Percentiles rank a stretch among this genome's conserved stretches.
Conservation (phyloP, 2,329 filamentous ascomycete genomes). For the Ploettnerulaceae sp. region DNA sequence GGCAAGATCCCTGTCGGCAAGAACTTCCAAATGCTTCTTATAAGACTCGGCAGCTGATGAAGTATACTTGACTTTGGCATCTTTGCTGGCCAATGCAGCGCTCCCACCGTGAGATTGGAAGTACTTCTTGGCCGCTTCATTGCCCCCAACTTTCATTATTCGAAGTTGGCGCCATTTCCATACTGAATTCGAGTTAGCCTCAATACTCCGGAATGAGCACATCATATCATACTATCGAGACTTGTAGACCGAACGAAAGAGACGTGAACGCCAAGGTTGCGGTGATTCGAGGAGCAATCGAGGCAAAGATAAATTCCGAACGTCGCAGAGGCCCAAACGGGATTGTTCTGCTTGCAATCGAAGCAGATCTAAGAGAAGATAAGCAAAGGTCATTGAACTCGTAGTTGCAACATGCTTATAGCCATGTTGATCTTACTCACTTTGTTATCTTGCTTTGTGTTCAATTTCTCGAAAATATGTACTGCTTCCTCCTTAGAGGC, state of each 20-base stretch:
- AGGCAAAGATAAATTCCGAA: constrained; percentile 97
- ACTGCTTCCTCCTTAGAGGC: constrained; percentile 92
- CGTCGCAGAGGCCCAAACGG: constrained; percentile 95
- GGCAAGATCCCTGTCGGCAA: constrained; percentile 50
- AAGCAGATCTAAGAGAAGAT: constrained; percentile 72
- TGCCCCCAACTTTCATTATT: constrained; percentile 96
- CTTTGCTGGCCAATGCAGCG: constrained; percentile 91
- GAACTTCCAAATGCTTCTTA: constrained; percentile 90
- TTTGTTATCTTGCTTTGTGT: constrained; percentile 91
- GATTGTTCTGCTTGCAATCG: constrained; percentile 95
- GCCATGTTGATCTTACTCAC: constrained; percentile 42
- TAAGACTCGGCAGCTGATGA: constrained; percentile 93
- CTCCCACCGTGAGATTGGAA: constrained; percentile 96
- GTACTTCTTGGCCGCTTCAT: constrained; percentile 96
- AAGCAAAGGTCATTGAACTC: neutral
- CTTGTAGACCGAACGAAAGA: constrained; percentile 98
- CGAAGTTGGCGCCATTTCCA: constrained; percentile 99
- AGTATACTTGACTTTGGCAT: constrained; percentile 94
- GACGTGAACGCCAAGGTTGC: constrained; percentile 97
- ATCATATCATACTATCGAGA: constrained; percentile 76
- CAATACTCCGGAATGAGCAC: constrained; percentile 1
- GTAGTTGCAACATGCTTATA: constrained; percentile 4
- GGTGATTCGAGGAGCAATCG: constrained; percentile 94
- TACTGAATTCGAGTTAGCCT: constrained; percentile 41
- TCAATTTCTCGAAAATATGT: constrained; percentile 88